A percentile compares a stretch with the other conserved stretches of the same genome.
Evolutionary conservation across 2,329 filamentous ascomycete species (phyloP).

Genomic region (Colletotrichum acutatum): DNA sequence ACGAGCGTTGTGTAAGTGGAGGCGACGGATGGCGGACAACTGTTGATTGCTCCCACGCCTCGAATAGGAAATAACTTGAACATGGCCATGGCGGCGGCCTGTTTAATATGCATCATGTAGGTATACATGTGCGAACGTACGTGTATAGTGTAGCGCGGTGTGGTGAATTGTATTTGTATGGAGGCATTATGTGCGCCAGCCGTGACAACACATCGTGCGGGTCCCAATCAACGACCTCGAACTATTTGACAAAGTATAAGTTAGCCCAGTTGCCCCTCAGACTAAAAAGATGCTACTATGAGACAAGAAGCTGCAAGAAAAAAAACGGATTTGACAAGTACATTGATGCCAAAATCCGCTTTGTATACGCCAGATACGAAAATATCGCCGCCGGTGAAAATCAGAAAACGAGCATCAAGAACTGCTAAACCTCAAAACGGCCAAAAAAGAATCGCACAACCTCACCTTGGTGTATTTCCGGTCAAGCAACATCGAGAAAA

Average conservation of each 20-base stretch:
- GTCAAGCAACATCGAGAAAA: background rate
- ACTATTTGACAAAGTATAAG: constrained; percentile 50
- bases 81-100: background rate
- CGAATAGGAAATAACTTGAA: background rate
- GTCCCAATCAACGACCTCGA: constrained; percentile 23
- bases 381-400: background rate
- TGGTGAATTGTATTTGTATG: constrained; percentile 38
- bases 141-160: constrained; percentile 21
- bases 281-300: constrained; percentile 16
- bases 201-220: constrained; percentile 37
- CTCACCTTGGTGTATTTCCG: constrained; percentile 6
- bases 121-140: constrained; percentile 16
- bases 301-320: background rate
- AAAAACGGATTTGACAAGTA: background rate
- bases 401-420: background rate
- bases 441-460: background rate
- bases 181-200: constrained; percentile 35
- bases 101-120: constrained; percentile 2
- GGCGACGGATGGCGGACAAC: background rate
- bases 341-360: background rate
- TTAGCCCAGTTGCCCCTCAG: constrained; percentile 46
- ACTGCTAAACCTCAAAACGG: background rate
- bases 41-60: background rate
- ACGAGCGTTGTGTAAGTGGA: background rate
- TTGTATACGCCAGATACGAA: background rate